These are phyloP conservation scores for Kokia cookei DNA, from an alignment of 441 rosid genomes.

Conservation along the genomic window DNA sequence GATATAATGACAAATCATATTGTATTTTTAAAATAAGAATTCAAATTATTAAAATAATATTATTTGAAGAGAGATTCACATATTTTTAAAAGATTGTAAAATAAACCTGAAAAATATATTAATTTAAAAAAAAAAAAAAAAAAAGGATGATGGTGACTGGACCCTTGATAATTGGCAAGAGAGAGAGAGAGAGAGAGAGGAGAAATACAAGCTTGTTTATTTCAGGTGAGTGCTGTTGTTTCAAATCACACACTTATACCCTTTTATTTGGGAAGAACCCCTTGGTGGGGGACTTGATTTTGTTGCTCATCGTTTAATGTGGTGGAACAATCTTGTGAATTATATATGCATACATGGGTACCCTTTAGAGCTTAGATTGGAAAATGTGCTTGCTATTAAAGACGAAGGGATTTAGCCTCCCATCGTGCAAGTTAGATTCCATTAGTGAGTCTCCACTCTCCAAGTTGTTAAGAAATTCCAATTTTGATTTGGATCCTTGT, in stretches of 20 bases:
- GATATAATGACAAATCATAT: too few species aligned
- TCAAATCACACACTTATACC: constrained; percentile 13
- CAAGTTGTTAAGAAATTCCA: not conserved
- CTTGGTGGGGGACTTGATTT: not conserved
- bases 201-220: constrained; percentile 29
- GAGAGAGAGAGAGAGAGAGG: too few species aligned
- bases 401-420: constrained; percentile 20
- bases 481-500: not conserved
- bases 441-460: not conserved
- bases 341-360: not conserved
- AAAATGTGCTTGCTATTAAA: not conserved
- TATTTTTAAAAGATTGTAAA: too few species aligned
- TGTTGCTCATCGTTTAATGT: not conserved
- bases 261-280: not conserved
- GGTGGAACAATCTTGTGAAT: not conserved
- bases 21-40: too few species aligned
- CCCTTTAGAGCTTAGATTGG: too few species aligned
- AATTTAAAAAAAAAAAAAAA: too few species aligned
- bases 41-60: too few species aligned
- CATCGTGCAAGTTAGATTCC: not conserved
- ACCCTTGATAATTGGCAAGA: too few species aligned
- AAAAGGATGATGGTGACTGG: too few species aligned
- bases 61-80: too few species aligned
- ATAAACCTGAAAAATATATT: too few species aligned
- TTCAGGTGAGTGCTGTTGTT: constrained; percentile 85